Percentiles rank a stretch among this genome's conserved stretches.
These are phyloP conservation scores for Fusarium buharicum DNA, from an alignment of 2,329 filamentous ascomycete species.

Conservation along the genomic window DNA sequence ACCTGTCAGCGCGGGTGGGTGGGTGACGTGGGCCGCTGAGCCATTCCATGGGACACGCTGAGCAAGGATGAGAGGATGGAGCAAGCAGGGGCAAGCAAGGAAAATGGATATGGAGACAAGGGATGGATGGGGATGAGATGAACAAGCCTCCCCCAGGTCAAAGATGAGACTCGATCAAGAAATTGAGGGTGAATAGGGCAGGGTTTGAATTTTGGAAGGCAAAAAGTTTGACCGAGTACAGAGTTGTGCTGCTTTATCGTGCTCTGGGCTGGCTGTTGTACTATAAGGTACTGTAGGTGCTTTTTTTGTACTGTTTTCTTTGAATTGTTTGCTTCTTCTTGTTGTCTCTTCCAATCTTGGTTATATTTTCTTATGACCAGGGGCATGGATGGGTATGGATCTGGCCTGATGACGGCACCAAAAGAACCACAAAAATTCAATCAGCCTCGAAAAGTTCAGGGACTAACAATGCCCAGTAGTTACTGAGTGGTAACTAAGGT, in stretches of 20 bases:
- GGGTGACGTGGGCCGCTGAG: conserved; percentile 45
- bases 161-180: conserved; percentile 38
- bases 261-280: not conserved
- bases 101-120: conserved; percentile 1
- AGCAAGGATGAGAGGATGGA: conserved; percentile 20
- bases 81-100: conserved; percentile 23
- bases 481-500: conserved; percentile 12
- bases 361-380: conserved; percentile 2
- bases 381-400: not conserved
- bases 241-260: not conserved
- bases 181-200: conserved; percentile 26
- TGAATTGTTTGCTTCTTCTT: not conserved
- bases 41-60: conserved; percentile 31
- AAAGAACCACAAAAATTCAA: conserved; percentile 1
- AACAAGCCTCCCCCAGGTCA: conserved; percentile 30
- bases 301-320: not conserved
- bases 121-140: conserved; percentile 26
- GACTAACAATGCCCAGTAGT: conserved; percentile 3
- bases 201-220: not conserved
- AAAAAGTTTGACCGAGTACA: not conserved
- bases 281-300: not conserved
- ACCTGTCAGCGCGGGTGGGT: conserved; percentile 42
- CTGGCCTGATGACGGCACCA: conserved; percentile 34
- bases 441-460: conserved; percentile 17
- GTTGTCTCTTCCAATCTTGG: not conserved